A percentile compares a stretch with the other conserved stretches of the same genome.
Evolutionary conservation across 2,329 filamentous ascomycete species (phyloP).

Genomic region (Periconia macrospinosa): DNA sequence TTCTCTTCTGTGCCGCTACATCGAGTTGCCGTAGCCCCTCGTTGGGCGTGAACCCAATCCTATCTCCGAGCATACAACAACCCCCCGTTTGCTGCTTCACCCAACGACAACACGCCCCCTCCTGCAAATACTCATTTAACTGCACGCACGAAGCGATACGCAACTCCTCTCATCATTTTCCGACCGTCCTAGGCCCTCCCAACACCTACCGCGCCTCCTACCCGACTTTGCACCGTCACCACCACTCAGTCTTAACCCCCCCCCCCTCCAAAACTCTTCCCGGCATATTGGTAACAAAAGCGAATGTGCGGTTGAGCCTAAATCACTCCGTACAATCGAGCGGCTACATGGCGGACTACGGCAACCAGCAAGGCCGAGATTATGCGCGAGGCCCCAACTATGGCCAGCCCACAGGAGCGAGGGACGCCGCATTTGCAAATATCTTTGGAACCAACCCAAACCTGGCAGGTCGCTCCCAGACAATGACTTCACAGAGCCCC

Average conservation of each 20-base stretch:
- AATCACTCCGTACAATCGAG: conserved; percentile 7
- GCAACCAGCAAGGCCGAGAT: conserved; percentile 63
- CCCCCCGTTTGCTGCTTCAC: conserved; percentile 12
- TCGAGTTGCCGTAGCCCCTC: conserved; percentile 18
- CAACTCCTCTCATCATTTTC: neutral
- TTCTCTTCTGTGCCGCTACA: conserved; percentile 4
- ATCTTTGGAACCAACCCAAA: conserved; percentile 89
- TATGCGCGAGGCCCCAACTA: conserved; percentile 56
- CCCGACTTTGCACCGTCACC: conserved; percentile 9
- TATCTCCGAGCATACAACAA: conserved; percentile 13
- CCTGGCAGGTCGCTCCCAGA: conserved; percentile 79
- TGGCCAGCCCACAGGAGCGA: conserved; percentile 63
- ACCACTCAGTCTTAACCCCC: conserved; percentile 16
- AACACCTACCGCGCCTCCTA: conserved; percentile 1
- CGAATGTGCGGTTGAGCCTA: conserved; percentile 28
- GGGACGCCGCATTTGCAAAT: conserved; percentile 93
- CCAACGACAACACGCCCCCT: conserved; percentile 10
- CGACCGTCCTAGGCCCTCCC: neutral
- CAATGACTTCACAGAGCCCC: conserved; percentile 81
- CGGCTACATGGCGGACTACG: conserved; percentile 63
- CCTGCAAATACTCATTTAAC: neutral
- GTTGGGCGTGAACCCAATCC: conserved; percentile 24
- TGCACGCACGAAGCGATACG: neutral
- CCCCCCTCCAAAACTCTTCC: conserved; percentile 19
- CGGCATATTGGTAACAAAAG: conserved; percentile 9